Base-by-base conservation (phyloP, 345 rosid species). In the Carallia pectinifolia region DNA sequence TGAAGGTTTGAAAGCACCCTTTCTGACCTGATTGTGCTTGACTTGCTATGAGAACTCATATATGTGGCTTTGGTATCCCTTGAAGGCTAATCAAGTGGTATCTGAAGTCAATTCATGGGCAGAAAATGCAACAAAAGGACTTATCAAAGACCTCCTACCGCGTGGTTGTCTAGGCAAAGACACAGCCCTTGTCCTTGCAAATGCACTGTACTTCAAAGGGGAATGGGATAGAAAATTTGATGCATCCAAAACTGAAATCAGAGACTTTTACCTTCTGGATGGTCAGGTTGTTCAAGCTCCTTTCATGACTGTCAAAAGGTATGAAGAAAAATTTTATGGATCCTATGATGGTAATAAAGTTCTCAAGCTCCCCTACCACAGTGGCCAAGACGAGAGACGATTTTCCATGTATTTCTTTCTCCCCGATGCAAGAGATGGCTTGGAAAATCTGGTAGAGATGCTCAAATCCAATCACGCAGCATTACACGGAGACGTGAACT, bases 121-220 rank as follows among this genome's bases (percentile, higher is more conserved):
- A 0, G 71, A 66, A 15, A 69, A 66, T 13, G 69, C 62, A 19
- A 75, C 81, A 10, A 68, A 60, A 37, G 80, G 69, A 68, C 85
- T 82, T 33, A 53, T 78, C 23, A 76, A 64, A 62, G 52, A 73
- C 30, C 65, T 80, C 37, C 75, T 82, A 9, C 84, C 80, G 12
- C 50, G 1, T 2, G 68, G 56, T 2, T 58, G 72, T 31, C 61
- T 80, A 33, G 47, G 59, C 18, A 15, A 44, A 0, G 62, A 47
- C 4, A 78, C 79, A 29, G 33, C 47, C 4, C 66, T 73, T 4
- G 60, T 84, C 64, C 74, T 81, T 16, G 82, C 70, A 5, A 82
- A 80, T 71, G 84, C 82, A 15, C 64, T 84, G 44, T 80, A 80
- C 67, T 84, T 82, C 69, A 80, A 77, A 77, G 83, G 81, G 17